Conservation (phyloP, 345 rosid genomes). For the Lepidium sativum region DNA sequence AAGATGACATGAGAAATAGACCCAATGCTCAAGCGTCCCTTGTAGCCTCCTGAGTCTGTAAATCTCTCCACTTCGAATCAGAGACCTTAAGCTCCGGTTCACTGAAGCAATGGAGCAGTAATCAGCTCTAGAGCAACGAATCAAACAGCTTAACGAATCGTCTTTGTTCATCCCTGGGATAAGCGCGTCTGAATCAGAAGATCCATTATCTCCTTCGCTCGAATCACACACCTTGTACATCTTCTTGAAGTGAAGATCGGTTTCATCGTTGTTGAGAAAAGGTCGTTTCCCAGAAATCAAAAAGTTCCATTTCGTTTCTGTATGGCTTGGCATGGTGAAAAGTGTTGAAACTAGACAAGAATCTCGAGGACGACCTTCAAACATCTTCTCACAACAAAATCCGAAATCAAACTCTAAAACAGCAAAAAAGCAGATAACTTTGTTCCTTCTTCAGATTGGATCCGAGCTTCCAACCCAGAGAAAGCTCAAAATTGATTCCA, state of each 20-base stretch:
- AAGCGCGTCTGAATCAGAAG: conserved; percentile 39
- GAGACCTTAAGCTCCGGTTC: conserved; percentile 32
- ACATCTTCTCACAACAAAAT: conserved; percentile 12
- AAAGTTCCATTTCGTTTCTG: conserved; percentile 22
- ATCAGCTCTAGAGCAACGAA: conserved; percentile 57
- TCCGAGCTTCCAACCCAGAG: too few species aligned
- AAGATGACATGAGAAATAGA: conserved; percentile 63
- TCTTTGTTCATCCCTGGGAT: conserved; percentile 60
- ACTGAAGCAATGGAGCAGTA: conserved; percentile 38
- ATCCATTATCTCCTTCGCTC: conserved; percentile 9
- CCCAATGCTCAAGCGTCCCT: conserved; percentile 65
- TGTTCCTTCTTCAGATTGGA: conserved; percentile 10
- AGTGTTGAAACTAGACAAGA: conserved; percentile 30
- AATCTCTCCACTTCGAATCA: conserved; percentile 44
- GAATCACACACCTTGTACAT: not conserved
- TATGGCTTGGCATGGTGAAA: conserved; percentile 20
- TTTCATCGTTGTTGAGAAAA: conserved; percentile 13
- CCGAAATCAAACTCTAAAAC: not conserved
- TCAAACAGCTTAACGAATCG: conserved; percentile 47
- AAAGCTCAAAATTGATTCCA: conserved; percentile 4
- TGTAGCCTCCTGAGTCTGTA: conserved; percentile 39
- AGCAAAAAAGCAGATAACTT: too few species aligned
- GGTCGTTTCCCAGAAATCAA: conserved; percentile 15
- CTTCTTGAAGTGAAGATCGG: conserved; percentile 15
- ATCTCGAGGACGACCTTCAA: conserved; percentile 24